phyloP scores from a whole-genome alignment of 495 filamentous ascomycete species.

The Penicillium manginii region DNA sequence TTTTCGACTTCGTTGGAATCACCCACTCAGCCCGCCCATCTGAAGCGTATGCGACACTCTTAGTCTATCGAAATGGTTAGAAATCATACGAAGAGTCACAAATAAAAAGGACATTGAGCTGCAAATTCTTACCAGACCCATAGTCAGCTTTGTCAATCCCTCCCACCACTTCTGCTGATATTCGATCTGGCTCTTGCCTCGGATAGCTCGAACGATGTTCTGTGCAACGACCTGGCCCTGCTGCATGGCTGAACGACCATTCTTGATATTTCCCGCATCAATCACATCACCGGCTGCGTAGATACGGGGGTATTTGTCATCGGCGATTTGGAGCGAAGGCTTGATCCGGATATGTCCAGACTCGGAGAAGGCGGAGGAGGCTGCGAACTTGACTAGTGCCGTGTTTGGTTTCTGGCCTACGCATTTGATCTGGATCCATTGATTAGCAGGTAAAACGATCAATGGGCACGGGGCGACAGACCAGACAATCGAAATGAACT shows the following conservation, averaged over 20 bases:
- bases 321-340: constrained; percentile 53
- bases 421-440: constrained; percentile 23
- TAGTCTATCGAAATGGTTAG: constrained; percentile 6
- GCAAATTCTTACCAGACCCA: constrained; percentile 19
- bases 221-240: constrained; percentile 47
- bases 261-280: constrained; percentile 45
- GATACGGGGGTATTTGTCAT: constrained; percentile 36
- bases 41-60: constrained; percentile 15
- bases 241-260: constrained; percentile 45
- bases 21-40: constrained; percentile 17
- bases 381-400: constrained; percentile 1
- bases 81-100: not conserved
- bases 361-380: constrained; percentile 33
- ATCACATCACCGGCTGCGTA: constrained; percentile 60
- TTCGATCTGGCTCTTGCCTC: constrained; percentile 10
- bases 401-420: constrained; percentile 30
- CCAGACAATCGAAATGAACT: constrained; percentile 25
- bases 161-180: constrained; percentile 29
- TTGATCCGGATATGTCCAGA: constrained; percentile 43
- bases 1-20: constrained; percentile 5
- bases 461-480: not conserved
- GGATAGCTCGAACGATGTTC: constrained; percentile 51
- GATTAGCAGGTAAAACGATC: not conserved
- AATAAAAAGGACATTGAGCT: not conserved
- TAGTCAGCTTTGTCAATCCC: constrained; percentile 28